Conservation (phyloP, 2,329 filamentous ascomycete species). For the Fusarium nurragi region DNA sequence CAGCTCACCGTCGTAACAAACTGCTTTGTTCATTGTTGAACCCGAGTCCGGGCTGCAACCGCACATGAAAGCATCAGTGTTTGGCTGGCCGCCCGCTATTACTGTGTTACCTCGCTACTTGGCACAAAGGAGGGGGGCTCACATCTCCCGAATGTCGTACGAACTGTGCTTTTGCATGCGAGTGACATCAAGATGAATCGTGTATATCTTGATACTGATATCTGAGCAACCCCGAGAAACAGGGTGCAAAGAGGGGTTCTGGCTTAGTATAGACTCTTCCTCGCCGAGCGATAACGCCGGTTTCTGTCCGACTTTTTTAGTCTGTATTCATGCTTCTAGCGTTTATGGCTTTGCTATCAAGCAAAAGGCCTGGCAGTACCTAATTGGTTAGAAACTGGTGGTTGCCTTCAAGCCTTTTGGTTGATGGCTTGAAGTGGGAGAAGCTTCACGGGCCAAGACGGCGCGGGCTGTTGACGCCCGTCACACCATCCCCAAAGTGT, state of each 20-base stretch:
- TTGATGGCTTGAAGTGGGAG: neutral
- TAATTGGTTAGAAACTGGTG: neutral
- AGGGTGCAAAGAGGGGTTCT: neutral
- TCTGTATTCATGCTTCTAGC: neutral
- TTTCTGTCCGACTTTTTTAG: neutral
- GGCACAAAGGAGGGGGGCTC: conserved; percentile 29
- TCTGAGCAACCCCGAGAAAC: neutral
- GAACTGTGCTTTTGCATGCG: conserved; percentile 11
- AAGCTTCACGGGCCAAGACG: conserved; percentile 31
- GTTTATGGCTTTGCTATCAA: neutral
- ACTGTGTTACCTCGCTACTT: conserved; percentile 34
- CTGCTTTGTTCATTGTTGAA: conserved; percentile 29
- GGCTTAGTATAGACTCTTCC: neutral
- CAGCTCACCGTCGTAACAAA: conserved; percentile 33
- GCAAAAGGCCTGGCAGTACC: neutral
- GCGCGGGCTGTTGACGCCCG: conserved; percentile 26
- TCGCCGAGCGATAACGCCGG: neutral
- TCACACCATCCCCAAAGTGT: conserved; percentile 22
- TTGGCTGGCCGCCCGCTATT: conserved; percentile 23
- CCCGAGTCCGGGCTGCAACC: conserved; percentile 28
- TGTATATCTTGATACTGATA: conserved; percentile 8
- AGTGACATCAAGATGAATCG: conserved; percentile 19
- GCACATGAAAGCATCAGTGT: conserved; percentile 23
- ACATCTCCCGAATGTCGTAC: conserved; percentile 33
- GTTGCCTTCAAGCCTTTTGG: conserved; percentile 7